Percentiles rank a stretch among this genome's conserved stretches.
These are phyloP conservation scores for Penicillium simplicissimum DNA, from an alignment of 495 filamentous ascomycete genomes.

Conservation along the genomic window DNA sequence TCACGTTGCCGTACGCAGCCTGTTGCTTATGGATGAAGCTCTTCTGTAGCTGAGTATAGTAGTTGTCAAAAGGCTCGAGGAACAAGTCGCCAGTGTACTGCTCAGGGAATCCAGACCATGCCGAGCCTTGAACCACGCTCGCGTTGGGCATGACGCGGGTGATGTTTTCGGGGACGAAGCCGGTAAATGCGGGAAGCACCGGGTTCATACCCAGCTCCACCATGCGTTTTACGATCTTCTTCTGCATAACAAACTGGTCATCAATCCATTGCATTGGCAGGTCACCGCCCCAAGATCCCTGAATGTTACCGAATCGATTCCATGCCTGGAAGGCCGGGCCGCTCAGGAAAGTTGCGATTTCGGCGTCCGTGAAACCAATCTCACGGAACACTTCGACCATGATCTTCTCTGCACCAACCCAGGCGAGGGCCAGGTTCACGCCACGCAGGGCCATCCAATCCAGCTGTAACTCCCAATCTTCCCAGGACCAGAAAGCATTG, in stretches of 20 bases:
- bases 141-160: background rate
- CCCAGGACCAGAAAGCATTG: background rate
- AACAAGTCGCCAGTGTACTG: background rate
- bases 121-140: background rate
- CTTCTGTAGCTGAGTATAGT: constrained; percentile 46
- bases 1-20: constrained; percentile 50
- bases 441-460: background rate
- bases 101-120: background rate
- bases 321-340: background rate
- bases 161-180: background rate
- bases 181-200: background rate
- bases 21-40: constrained; percentile 51
- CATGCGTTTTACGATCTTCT: background rate
- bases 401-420: background rate
- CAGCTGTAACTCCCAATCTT: background rate
- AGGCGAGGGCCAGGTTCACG: background rate
- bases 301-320: background rate
- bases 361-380: background rate
- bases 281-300: background rate
- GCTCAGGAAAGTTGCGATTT: background rate
- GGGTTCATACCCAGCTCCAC: background rate
- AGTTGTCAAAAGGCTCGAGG: background rate
- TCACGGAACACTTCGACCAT: background rate
- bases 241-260: background rate
- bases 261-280: background rate